Evolutionary conservation across 371 early-diverging fungal genomes (phyloP), one percentile per base, ranked within the genome.

Genomic region (Coemansia sp.): DNA sequence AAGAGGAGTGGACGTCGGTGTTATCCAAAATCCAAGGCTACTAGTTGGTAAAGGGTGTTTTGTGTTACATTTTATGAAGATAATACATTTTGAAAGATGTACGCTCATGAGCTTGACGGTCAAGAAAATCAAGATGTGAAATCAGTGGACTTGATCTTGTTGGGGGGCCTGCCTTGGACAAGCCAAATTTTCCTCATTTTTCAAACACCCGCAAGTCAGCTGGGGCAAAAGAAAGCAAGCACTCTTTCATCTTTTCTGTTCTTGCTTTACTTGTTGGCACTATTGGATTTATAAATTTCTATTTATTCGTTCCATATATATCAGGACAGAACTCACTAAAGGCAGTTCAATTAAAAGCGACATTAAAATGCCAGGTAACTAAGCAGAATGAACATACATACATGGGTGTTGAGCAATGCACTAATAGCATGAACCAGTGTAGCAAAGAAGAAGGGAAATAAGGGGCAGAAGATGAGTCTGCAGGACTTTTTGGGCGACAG

Each of bases 391-490:
- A 45, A 14, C 16, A 14, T 11, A 4, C 4, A 45, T 16, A 6
- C 13, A 45, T 16, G n/a, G 11, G 34, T 3, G 34, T 3, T 10
- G 59, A 21, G 21, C 21, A 14, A 21, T 5, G 10, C 13, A 10
- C 13, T 53, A 26, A 26, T 14, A 16, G 45, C 47, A n/a, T 21
- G 10, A 29, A 2, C 1, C 26, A 2, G 8, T 54, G 45, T 63
- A 72, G 74, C 69, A 10, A 75, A 77, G 40, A 77, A 79, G 69
- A 77, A 77, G 64, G 78, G 69, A 29, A 31, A 48, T 37, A 78
- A 79, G 65, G 78, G 67, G 18, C 66, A 77, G 39, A 78, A 72
- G 48, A 79, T 79, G 79, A 69, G 67, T 31, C 79, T 79, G 62
- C 45, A 18, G 14, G 79, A 76, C 56, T 79, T 79, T 29, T 63